Conservation (phyloP, 2,329 filamentous ascomycete genomes). For the Cryphonectria japonica region DNA sequence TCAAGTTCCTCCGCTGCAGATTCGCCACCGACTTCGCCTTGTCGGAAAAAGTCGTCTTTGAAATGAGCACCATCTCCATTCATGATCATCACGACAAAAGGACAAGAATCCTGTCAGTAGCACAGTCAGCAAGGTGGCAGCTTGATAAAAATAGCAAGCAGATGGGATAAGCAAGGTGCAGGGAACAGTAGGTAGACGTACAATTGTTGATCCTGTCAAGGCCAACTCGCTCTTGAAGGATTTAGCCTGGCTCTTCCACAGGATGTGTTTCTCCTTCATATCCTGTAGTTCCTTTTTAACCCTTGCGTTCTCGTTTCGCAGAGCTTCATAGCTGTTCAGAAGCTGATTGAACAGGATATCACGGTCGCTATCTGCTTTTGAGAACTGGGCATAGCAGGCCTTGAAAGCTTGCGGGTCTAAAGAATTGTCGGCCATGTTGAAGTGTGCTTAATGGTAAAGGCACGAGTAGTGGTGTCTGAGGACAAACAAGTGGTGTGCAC, state of each 20-base stretch:
- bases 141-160: not conserved
- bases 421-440: slow-evolving; percentile 17
- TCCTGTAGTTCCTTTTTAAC: slow-evolving; percentile 19
- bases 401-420: slow-evolving; percentile 24
- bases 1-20: slow-evolving; percentile 38
- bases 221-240: slow-evolving; percentile 20
- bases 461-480: not conserved
- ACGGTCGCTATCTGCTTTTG: slow-evolving; percentile 23
- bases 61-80: slow-evolving; percentile 44
- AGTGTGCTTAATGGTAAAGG: not conserved
- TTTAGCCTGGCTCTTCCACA: slow-evolving; percentile 28
- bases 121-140: not conserved
- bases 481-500: not conserved
- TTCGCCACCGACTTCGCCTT: slow-evolving; percentile 40
- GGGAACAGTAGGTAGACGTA: slow-evolving; percentile 1
- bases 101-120: slow-evolving; percentile 36
- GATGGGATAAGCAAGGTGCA: no score
- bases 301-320: slow-evolving; percentile 12
- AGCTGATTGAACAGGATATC: slow-evolving; percentile 24
- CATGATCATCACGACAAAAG: slow-evolving; percentile 41
- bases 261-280: slow-evolving; percentile 24
- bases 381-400: slow-evolving; percentile 26
- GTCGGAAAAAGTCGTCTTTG: slow-evolving; percentile 38
- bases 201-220: slow-evolving; percentile 20
- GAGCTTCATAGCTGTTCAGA: slow-evolving; percentile 19